Conservation (phyloP, 129 eudicot genomes). For the Arctium minus region DNA sequence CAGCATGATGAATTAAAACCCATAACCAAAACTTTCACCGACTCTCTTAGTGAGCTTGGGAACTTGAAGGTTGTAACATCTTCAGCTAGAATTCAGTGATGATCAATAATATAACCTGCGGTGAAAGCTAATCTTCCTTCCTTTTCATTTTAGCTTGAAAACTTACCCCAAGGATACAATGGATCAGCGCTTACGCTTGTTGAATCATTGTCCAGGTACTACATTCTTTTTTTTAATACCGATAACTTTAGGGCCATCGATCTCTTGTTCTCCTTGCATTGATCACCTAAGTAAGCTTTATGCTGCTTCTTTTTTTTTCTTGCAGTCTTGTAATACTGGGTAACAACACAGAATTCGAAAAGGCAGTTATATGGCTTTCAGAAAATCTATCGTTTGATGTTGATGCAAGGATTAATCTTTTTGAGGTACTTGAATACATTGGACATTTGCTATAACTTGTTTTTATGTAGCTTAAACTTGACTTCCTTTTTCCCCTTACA, state of each 20-base stretch:
- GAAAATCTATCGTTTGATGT: slow-evolving; percentile 82
- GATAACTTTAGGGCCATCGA: not conserved
- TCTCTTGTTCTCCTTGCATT: not conserved
- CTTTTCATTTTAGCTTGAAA: slow-evolving; percentile 59
- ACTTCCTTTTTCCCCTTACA: not conserved
- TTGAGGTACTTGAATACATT: slow-evolving; percentile 58
- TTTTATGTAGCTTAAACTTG: slow-evolving; percentile 15
- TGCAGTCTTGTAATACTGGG: slow-evolving; percentile 82
- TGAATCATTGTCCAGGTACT: slow-evolving; percentile 92
- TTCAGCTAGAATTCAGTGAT: slow-evolving; percentile 9
- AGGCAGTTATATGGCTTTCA: slow-evolving; percentile 83
- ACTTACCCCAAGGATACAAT: slow-evolving; percentile 65
- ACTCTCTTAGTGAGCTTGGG: slow-evolving; percentile 93
- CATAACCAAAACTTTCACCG: slow-evolving; percentile 70
- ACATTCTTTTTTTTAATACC: not conserved
- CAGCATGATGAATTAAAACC: slow-evolving; percentile 99
- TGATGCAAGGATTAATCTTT: slow-evolving; percentile 94
- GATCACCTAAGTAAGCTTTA: not conserved
- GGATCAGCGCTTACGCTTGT: slow-evolving; percentile 93
- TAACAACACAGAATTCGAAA: slow-evolving; percentile 85
- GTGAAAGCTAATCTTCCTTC: not conserved
- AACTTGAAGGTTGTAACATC: slow-evolving; percentile 65
- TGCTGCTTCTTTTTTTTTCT: slow-evolving; percentile 17
- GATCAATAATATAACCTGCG: not conserved
- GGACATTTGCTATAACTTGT: slow-evolving; percentile 3